A percentile compares a stretch with the other conserved stretches of the same genome.
Conservation (phyloP, 106 monocot species). For the Dendrobium officinale region DNA sequence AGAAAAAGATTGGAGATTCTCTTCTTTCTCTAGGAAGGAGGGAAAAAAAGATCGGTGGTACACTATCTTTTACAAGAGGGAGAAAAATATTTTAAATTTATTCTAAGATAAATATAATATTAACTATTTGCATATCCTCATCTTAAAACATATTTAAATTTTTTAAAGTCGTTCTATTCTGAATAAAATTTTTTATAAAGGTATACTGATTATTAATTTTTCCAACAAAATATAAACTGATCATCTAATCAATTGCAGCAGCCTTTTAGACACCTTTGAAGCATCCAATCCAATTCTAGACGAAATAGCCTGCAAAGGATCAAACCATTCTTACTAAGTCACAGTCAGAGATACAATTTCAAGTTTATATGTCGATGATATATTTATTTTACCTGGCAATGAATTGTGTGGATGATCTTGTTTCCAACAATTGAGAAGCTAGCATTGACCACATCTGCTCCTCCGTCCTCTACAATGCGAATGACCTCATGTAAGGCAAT, state of each 20-base stretch:
- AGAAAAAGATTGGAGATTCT: too few species aligned
- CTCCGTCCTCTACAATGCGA: constrained; percentile 68
- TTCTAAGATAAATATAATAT: too few species aligned
- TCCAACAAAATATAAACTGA: background rate
- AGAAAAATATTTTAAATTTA: too few species aligned
- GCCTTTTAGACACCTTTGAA: constrained; percentile 48
- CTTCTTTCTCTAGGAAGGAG: too few species aligned
- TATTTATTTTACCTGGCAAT: constrained; percentile 38
- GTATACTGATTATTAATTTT: too few species aligned
- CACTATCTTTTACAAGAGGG: too few species aligned
- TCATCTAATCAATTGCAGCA: constrained; percentile 25
- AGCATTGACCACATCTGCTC: constrained; percentile 64
- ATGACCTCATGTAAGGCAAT: constrained; percentile 47
- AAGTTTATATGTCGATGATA: background rate
- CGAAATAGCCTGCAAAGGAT: constrained; percentile 34
- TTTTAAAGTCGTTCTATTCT: too few species aligned
- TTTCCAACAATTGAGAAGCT: constrained; percentile 42
- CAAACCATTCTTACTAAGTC: too few species aligned
- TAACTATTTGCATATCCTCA: too few species aligned
- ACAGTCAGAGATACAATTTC: background rate
- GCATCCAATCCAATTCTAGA: constrained; percentile 64
- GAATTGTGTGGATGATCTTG: constrained; percentile 68
- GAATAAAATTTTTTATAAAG: too few species aligned
- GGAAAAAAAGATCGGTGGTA: too few species aligned
- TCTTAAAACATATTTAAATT: too few species aligned